A percentile compares a stretch with the other conserved stretches of the same genome.
Evolutionary conservation across 2,329 filamentous ascomycete genomes (phyloP).

Genomic region (Botrytis tulipae): DNA sequence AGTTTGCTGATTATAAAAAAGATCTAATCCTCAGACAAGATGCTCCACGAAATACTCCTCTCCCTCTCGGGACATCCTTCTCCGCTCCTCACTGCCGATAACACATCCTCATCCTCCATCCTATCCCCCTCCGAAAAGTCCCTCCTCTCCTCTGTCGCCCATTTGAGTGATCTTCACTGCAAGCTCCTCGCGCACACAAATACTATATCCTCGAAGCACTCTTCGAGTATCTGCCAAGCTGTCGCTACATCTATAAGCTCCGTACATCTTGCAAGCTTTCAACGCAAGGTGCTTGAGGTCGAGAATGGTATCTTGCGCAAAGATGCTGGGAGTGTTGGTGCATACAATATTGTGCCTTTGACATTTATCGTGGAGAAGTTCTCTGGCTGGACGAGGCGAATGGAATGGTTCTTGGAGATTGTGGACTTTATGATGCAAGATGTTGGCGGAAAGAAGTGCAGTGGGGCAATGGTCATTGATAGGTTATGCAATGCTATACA

Average conservation of each 20-base stretch:
- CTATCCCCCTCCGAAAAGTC: constrained; percentile 78
- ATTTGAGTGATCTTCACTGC: constrained; percentile 75
- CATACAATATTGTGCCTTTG: constrained; percentile 89
- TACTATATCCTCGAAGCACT: constrained; percentile 66
- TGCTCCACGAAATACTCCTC: constrained; percentile 98
- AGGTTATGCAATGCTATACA: constrained; percentile 71
- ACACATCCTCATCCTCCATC: constrained; percentile 47
- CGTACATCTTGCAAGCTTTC: constrained; percentile 75
- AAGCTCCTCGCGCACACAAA: constrained; percentile 66
- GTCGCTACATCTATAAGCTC: constrained; percentile 76
- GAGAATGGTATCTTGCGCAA: constrained; percentile 73
- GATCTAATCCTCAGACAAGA: constrained; percentile 42
- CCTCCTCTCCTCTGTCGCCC: constrained; percentile 73
- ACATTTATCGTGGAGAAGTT: constrained; percentile 83
- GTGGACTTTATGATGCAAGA: constrained; percentile 63
- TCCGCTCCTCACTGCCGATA: constrained; percentile 68
- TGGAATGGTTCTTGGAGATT: constrained; percentile 83
- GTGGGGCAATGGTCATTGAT: constrained; percentile 74
- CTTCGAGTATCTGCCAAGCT: constrained; percentile 81
- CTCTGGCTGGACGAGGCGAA: constrained; percentile 76
- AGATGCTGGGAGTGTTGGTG: constrained; percentile 79
- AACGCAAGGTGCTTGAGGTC: constrained; percentile 78
- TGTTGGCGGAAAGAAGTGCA: constrained; percentile 46
- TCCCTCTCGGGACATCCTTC: constrained; percentile 93
- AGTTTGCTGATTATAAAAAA: constrained; percentile 19